A percentile compares a stretch with the other conserved stretches of the same genome.
These are phyloP conservation scores for Torulaspora indica DNA, from an alignment of 805 yeast genomes.

Conservation along the genomic window DNA sequence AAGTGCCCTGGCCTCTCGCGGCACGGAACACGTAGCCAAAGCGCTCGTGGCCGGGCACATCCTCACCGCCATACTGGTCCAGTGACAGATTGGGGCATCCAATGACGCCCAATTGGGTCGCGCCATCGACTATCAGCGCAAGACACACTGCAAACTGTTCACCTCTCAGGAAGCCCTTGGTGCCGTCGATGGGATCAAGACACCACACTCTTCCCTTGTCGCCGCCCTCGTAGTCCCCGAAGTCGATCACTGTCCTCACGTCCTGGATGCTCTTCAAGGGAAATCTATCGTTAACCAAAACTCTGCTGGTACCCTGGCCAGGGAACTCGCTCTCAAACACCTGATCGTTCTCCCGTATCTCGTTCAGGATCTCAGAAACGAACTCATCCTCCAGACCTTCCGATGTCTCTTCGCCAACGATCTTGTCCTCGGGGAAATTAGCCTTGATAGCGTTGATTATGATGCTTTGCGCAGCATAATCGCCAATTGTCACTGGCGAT, in stretches of 20 bases:
- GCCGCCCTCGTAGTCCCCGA: conserved; percentile 80
- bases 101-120: conserved; percentile 83
- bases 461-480: conserved; percentile 92
- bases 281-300: conserved; percentile 18
- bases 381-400: conserved; percentile 52
- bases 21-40: conserved; percentile 37
- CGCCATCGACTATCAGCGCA: conserved; percentile 81
- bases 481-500: conserved; percentile 96
- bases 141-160: conserved; percentile 96
- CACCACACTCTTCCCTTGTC: conserved; percentile 87
- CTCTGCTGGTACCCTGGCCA: conserved; percentile 20
- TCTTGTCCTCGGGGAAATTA: conserved; percentile 77
- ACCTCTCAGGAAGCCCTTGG: conserved; percentile 92
- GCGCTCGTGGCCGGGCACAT: conserved; percentile 31
- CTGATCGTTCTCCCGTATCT: conserved; percentile 52
- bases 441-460: conserved; percentile 75
- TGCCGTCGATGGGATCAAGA: conserved; percentile 96
- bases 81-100: conserved; percentile 87
- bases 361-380: conserved; percentile 49
- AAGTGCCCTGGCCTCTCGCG: conserved; percentile 35
- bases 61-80: conserved; percentile 36
- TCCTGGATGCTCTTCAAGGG: conserved; percentile 44
- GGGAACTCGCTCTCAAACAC: conserved; percentile 35
- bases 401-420: conserved; percentile 95
- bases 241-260: conserved; percentile 64